These are phyloP conservation scores for Fusarium setosum DNA, from an alignment of 2,329 filamentous ascomycete species.

Conservation along the genomic window DNA sequence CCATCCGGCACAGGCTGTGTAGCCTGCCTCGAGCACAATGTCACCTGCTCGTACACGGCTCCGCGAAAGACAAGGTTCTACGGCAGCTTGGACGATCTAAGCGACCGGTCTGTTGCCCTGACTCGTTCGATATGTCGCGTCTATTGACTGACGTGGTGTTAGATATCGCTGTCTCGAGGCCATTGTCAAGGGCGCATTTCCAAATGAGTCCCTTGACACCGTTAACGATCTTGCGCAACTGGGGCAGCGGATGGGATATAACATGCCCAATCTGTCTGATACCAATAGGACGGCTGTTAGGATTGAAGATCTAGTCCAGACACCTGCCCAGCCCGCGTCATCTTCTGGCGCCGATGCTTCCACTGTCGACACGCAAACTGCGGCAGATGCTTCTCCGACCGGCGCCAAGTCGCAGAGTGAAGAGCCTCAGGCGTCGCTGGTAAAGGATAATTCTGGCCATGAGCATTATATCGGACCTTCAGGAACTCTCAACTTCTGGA, in stretches of 20 bases:
- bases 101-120: slow-evolving; percentile 44
- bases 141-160: background rate
- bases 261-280: slow-evolving; percentile 48
- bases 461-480: slow-evolving; percentile 53
- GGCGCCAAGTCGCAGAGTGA: slow-evolving; percentile 24
- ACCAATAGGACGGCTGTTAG: slow-evolving; percentile 21
- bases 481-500: slow-evolving; percentile 50
- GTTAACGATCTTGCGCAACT: slow-evolving; percentile 46
- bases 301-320: slow-evolving; percentile 29
- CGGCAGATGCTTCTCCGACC: slow-evolving; percentile 7
- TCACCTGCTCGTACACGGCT: slow-evolving; percentile 48
- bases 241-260: slow-evolving; percentile 44
- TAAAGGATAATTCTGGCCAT: slow-evolving; percentile 48
- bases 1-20: slow-evolving; percentile 45
- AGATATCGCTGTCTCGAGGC: slow-evolving; percentile 51
- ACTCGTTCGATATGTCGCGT: background rate
- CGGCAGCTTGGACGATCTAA: slow-evolving; percentile 50
- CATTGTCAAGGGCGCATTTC: slow-evolving; percentile 49
- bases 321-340: background rate
- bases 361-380: background rate
- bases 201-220: slow-evolving; percentile 44
- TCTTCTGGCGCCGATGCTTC: slow-evolving; percentile 4
- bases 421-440: slow-evolving; percentile 40
- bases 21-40: slow-evolving; percentile 47
- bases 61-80: slow-evolving; percentile 51